Evolutionary conservation across 1,139 yeast genomes (phyloP), one percentile per base, ranked within the genome.

Genomic region (Zhuliangozyma blackwelliae): DNA sequence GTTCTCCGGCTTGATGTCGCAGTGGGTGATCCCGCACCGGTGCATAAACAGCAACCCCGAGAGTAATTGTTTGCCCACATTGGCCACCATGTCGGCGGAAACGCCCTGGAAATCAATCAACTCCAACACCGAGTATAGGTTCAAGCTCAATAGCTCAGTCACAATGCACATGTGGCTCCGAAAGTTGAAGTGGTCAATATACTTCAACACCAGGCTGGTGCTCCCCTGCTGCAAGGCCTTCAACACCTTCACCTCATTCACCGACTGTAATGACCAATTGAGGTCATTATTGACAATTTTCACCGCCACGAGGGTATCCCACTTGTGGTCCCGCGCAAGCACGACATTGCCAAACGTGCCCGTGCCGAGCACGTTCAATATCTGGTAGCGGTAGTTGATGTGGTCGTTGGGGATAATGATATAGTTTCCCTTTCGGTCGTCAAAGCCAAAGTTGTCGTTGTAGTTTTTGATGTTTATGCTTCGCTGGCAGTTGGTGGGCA

Each of bases 301-400:
- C 21, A 88, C 67, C 0, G 96, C 95, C 12, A 82, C 85, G 10
- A 69, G 45, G 19, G 63, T 62, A 26, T 32, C 12, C 22, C 25
- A 27, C 52, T 82, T 81, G 54, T 84, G 87, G 57, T 88, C 96
- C 23, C 62, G 57, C 45, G 92, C 83, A 40, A 75, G 68, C 8
- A 85, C 63, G 3, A 88, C 96, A 41, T 79, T 80, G 0, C 96
- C 96, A 65, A 88, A 88, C 25, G 92, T 80, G 4, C 96, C 96
- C 40, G 75, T 79, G 0, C 96, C 96, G 12, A 88, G 63, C 4
- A 68, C 61, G 2, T 67, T 59, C 25, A 73, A 42, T 7, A 86
- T 77, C 46, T 85, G 81, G 51, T 82, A 88, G 29, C 95, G 61
- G 55, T 80, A 88, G 37, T 82, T 83, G 33, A 88, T 74, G 49